These are phyloP conservation scores for Ampelomyces quisqualis DNA, from an alignment of 2,329 filamentous ascomycete genomes.

Conservation along the genomic window DNA sequence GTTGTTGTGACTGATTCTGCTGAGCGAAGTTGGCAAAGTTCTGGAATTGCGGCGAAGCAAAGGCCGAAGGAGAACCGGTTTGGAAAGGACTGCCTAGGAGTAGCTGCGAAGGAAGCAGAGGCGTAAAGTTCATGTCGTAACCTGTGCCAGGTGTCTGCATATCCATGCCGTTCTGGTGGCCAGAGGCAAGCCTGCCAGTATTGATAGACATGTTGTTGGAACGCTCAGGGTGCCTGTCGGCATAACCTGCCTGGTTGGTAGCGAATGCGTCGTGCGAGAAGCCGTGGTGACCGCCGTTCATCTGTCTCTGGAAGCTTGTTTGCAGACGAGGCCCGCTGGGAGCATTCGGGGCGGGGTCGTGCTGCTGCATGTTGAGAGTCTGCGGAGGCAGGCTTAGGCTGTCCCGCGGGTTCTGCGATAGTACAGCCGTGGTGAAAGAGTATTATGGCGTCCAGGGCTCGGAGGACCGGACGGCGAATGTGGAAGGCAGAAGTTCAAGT, in stretches of 20 bases:
- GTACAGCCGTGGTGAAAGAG: slow-evolving; percentile 74
- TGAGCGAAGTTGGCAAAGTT: slow-evolving; percentile 68
- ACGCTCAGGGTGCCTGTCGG: slow-evolving; percentile 80
- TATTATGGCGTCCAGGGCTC: slow-evolving; percentile 59
- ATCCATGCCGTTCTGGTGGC: slow-evolving; percentile 63
- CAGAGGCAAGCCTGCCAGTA: slow-evolving; percentile 66
- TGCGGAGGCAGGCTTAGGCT: slow-evolving; percentile 79
- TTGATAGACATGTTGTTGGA: slow-evolving; percentile 91
- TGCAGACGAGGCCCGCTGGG: slow-evolving; percentile 57
- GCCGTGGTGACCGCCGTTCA: slow-evolving; percentile 69
- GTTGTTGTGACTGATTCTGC: slow-evolving; percentile 60
- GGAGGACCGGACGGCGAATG: slow-evolving; percentile 45
- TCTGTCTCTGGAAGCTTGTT: slow-evolving; percentile 73
- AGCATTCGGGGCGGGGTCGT: slow-evolving; percentile 64
- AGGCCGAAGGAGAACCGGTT: slow-evolving; percentile 85
- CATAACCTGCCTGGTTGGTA: slow-evolving; percentile 79
- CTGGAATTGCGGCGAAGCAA: slow-evolving; percentile 89
- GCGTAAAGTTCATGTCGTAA: slow-evolving; percentile 98
- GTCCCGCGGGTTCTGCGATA: slow-evolving; percentile 78
- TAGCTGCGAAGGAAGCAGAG: slow-evolving; percentile 88
- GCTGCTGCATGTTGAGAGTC: slow-evolving; percentile 88
- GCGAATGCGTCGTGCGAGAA: slow-evolving; percentile 92
- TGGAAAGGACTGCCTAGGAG: slow-evolving; percentile 96
- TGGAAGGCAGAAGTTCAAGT: slow-evolving; percentile 40
- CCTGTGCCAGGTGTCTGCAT: slow-evolving; percentile 84